Evolutionary conservation across 345 rosid genomes (phyloP).

Genomic region (Populus euphratica): DNA sequence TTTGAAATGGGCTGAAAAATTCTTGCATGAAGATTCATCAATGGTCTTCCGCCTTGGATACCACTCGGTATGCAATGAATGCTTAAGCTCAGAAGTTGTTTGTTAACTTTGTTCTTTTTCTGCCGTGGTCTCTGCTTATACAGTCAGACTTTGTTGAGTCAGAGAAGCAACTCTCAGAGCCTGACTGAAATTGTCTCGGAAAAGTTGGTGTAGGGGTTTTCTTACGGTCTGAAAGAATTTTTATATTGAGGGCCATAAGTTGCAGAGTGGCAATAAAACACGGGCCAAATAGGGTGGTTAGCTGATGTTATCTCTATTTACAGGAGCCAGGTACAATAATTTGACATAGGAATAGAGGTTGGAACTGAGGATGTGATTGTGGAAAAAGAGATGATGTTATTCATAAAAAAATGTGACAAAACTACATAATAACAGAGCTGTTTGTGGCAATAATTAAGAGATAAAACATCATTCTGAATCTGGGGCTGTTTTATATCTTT

Average conservation of each 20-base stretch:
- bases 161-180: conserved; percentile 4
- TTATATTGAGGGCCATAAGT: not conserved
- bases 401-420: not conserved
- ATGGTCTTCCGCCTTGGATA: conserved; percentile 85
- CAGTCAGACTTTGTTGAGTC: not conserved
- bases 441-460: not conserved
- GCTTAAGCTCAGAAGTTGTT: not conserved
- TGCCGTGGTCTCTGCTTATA: not conserved
- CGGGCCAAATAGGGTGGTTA: not conserved
- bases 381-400: not conserved
- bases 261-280: not conserved
- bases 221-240: no score
- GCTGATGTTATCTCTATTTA: not conserved
- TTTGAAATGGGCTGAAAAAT: conserved; percentile 65
- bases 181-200: conserved; percentile 1
- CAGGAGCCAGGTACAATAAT: not conserved
- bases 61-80: conserved; percentile 57
- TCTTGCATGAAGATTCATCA: conserved; percentile 64
- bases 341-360: not conserved
- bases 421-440: not conserved
- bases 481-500: not conserved
- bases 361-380: not conserved
- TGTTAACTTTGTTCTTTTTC: not conserved
- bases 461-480: not conserved
- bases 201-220: not conserved